phyloP scores from a whole-genome alignment of 1,284 basidiomycete species.

The Ustilago trichophora region DNA sequence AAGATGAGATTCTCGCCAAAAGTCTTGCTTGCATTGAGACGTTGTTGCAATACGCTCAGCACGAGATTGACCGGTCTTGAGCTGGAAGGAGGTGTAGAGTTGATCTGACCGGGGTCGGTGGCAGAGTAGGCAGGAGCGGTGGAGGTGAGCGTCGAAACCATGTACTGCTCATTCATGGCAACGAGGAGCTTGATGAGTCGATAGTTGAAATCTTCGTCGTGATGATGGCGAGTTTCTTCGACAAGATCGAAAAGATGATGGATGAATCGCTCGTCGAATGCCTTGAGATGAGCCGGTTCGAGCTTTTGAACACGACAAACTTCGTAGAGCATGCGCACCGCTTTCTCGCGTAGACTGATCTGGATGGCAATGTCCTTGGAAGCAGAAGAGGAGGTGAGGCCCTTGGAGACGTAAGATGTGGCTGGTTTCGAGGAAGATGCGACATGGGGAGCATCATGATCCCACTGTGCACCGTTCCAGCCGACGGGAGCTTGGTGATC shows the following conservation, averaged over 20 bases:
- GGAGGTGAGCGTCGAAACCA: slow-evolving; percentile 75
- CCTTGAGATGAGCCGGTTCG: slow-evolving; percentile 43
- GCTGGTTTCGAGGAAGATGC: neutral
- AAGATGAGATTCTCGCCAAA: slow-evolving; percentile 99
- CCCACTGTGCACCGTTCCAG: slow-evolving; percentile 22
- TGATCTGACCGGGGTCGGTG: slow-evolving; percentile 14
- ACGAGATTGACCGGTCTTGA: slow-evolving; percentile 74
- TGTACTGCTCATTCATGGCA: slow-evolving; percentile 97
- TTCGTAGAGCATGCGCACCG: slow-evolving; percentile 67
- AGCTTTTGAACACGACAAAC: slow-evolving; percentile 60
- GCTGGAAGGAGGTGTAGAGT: slow-evolving; percentile 13
- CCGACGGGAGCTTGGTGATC: slow-evolving; percentile 7
- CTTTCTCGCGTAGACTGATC: slow-evolving; percentile 56
- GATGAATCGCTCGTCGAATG: slow-evolving; percentile 80
- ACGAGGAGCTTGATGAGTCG: slow-evolving; percentile 53
- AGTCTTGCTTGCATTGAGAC: slow-evolving; percentile 85
- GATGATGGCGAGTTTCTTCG: slow-evolving; percentile 85
- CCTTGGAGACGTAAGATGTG: slow-evolving; percentile 1
- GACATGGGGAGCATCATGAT: neutral
- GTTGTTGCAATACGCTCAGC: slow-evolving; percentile 80
- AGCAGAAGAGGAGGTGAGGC: slow-evolving; percentile 20
- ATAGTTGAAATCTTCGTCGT: slow-evolving; percentile 74
- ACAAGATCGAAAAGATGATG: slow-evolving; percentile 91
- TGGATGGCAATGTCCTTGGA: slow-evolving; percentile 43
- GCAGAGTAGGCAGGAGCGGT: slow-evolving; percentile 64